Base-by-base conservation (phyloP, 2,329 filamentous ascomycete species). In the Ophiostoma perfectum region DNA sequence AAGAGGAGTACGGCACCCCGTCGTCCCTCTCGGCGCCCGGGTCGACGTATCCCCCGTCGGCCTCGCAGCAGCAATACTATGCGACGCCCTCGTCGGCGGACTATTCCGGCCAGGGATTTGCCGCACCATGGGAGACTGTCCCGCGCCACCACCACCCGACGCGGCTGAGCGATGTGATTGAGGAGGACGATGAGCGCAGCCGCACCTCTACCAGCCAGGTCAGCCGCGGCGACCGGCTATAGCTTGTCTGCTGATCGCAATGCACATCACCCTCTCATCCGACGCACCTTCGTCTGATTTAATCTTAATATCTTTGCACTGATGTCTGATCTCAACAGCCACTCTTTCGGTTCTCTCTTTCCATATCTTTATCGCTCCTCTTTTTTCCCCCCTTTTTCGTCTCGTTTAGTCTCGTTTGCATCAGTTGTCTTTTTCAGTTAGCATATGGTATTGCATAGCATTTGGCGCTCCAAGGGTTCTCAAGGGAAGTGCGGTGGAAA, bases 101-200 rank as follows among this genome's bases (percentile, higher is more conserved):
- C 74, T 92, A 92, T 75, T 82, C 84, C 5, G 89, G 88, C 62
- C 80, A 86, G 62, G 87, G 84, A 36, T 92, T 88, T 77, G 84
- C 86, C 1, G 83, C 87, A 2, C 88, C 86, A 16, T 96, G 92
- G 91, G 91, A 95, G 71, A 80, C 81, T n/a, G 49, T 72, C 5
- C 88, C 89, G 38, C 85, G 88, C 68, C 93, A 96, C 77, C 91
- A 95, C 73, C 92, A 97, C 78, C 93, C 93, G 0, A 96, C 93
- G 8, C 83, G 93, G 68, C 81, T 97, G 71, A 96, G 92, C 77
- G 93, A 96, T 78, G 93, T 97, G 41, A 84, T 95, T 42, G 90
- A 93, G 75, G 92, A 92, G 75, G 90, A 96, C 72, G 91, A 95
- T 73, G 92, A 96, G 78, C 83, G 88, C 66, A 91, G 90, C 75